Base-by-base conservation (phyloP, 2,329 filamentous ascomycete species). In the Pseudonectria foliicola region DNA sequence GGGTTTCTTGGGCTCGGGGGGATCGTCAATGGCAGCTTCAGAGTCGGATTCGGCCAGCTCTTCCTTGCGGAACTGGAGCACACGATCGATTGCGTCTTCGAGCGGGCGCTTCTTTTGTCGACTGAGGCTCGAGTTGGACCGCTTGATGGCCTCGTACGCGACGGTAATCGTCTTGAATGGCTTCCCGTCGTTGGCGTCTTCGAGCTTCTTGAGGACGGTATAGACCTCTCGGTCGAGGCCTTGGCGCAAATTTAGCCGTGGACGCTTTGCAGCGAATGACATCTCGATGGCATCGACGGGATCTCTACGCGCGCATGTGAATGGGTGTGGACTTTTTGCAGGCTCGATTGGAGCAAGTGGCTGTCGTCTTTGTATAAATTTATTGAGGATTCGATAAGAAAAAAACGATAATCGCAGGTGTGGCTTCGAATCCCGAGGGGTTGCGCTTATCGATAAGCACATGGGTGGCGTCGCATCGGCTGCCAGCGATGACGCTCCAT, bases 71-170 rank as follows among this genome's bases (percentile, higher is more conserved):
- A 87, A 77, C 7, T 80, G 75, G 12, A 95, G 64, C 0, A 89
- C 86, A 7, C 86, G 72, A 42, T 94, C 87, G 44, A 96, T 86
- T 25, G 84, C 82, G 44, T 92, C 85, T 57, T 95, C 85, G 2
- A 96, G 64, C 0, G 82, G 69, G 41, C 80, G 81, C 59, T 92
- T 94, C 26, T 86, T 87, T 46, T 84, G 79, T 14, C 92, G 72
- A 43, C 85, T 86, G 14, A 96, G 63, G 48, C 83, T 88, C 0
- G 88, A 94, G 57, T 95, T 95, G 11, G 88, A 95, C 33, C 70
- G 66, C 49, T 88, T 85, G 42, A 96, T 87, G 39, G 75, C 77
- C 26, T 88, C 81, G 56, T 92, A 95, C 2, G 93, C 73, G 3
- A 66, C 61, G 3, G 71, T 61, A 4, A 82, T 66, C 2, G 75